Evolutionary conservation across 306 rosid species (phyloP), one percentile per base, ranked within the genome.

Genomic region (Quercus mongolica): DNA sequence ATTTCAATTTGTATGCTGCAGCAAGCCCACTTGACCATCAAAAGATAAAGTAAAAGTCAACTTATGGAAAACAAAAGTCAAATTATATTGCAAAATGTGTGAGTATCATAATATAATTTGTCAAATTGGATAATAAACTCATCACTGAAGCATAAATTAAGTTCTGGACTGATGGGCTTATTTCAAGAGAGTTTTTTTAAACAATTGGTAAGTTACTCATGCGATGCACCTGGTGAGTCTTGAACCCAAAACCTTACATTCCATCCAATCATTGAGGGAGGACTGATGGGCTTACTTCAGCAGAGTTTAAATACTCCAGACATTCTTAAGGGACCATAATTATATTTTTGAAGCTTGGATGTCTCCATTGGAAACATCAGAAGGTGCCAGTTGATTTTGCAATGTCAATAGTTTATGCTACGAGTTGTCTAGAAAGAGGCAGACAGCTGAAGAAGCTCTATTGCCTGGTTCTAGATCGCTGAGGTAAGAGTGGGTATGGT

Each of bases 1-100:
- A 91, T 82, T 95, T 91, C 89, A 95, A 78, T 77, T 89, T 95
- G 90, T 91, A 95, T 46, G 98, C 99, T 0, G 99, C 96, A 77
- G 96, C 97, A 67, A 95, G 96, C 82, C 99, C 98, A 80, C 99
- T 92, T 56, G 74, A 78, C 55, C 74, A 86, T 76, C 77, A 73
- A 3, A 63, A 77, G 17, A 56, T 19, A 56, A 49, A 68, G 9
- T 74, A 83, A 75, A 5, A 20, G 35, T 54, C 61, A 75, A 75
- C 61, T 33, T 31, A 17, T 7, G 76, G 31, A 56, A 25, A 23
- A 9, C 23, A 5, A 20, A 61, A 55, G 2, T 1, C 52, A 0
- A 38, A 58, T 12, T 14, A 69, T 4, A 23, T 44, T 15, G 75
- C 74, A 69, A 14, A 64, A 30, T 14, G 30, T 30, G 5, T 6